These are phyloP conservation scores for Vaucheria bursata DNA, from an alignment of 352 stramenopile species.

Conservation along the genomic window DNA sequence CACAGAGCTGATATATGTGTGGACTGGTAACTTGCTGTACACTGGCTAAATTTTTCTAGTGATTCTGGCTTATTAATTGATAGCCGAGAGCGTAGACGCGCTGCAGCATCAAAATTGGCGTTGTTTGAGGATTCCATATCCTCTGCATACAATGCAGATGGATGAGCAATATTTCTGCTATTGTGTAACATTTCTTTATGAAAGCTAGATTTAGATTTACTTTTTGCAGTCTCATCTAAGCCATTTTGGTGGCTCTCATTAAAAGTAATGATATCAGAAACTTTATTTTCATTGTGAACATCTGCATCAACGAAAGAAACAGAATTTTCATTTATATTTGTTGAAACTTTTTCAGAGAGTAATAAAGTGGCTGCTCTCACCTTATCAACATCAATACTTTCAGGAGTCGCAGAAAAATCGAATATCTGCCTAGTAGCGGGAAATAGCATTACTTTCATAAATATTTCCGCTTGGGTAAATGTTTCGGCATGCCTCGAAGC, in stretches of 20 bases:
- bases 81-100: neutral
- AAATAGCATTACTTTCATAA: slow-evolving; percentile 31
- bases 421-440: slow-evolving; percentile 12
- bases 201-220: neutral
- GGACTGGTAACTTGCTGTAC: too few species aligned
- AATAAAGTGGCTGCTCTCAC: neutral
- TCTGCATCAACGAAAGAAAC: neutral
- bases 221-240: neutral
- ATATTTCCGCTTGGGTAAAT: slow-evolving; percentile 10
- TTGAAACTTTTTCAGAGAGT: neutral
- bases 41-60: too few species aligned
- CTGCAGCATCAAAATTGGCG: neutral
- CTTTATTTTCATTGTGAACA: too few species aligned
- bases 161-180: too few species aligned
- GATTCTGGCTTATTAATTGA: too few species aligned
- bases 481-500: neutral
- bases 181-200: neutral
- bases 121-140: too few species aligned
- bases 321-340: neutral
- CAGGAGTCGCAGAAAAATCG: slow-evolving; percentile 6
- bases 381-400: slow-evolving; percentile 10
- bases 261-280: too few species aligned
- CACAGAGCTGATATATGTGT: too few species aligned
- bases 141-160: too few species aligned
- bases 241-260: neutral